Evolutionary conservation across 2,329 filamentous ascomycete genomes (phyloP).

Genomic region (Sclerotiophoma versabilis): DNA sequence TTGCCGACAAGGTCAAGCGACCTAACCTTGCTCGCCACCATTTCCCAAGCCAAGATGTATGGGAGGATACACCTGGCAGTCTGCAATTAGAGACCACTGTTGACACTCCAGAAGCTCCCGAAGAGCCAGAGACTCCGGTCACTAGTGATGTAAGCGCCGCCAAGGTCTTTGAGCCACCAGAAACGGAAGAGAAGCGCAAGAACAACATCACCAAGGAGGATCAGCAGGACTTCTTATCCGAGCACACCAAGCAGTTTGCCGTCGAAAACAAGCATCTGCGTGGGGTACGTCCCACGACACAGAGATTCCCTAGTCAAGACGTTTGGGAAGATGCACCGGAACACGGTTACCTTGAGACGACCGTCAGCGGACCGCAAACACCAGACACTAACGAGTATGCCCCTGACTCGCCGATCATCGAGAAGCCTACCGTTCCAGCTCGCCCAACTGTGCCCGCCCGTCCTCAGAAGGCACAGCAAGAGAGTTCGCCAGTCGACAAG

Average conservation of each 20-base stretch:
- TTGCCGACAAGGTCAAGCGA: slow-evolving; percentile 63
- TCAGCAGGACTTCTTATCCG: slow-evolving; percentile 52
- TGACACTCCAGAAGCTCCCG: slow-evolving; percentile 74
- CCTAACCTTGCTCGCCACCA: slow-evolving; percentile 61
- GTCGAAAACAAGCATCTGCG: slow-evolving; percentile 61
- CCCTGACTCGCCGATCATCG: slow-evolving; percentile 40
- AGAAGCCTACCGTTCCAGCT: slow-evolving; percentile 40
- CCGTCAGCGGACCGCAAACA: slow-evolving; percentile 64
- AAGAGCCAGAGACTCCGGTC: slow-evolving; percentile 53
- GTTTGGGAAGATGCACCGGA: slow-evolving; percentile 95
- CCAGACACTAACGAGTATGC: slow-evolving; percentile 54
- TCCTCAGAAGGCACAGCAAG: slow-evolving; percentile 38
- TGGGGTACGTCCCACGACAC: slow-evolving; percentile 61
- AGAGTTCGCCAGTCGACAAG: slow-evolving; percentile 60
- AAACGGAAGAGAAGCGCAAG: slow-evolving; percentile 59
- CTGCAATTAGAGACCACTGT: slow-evolving; percentile 80
- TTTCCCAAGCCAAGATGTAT: slow-evolving; percentile 95
- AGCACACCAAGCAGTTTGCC: slow-evolving; percentile 64
- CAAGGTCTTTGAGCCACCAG: slow-evolving; percentile 54
- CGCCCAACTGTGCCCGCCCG: slow-evolving; percentile 44
- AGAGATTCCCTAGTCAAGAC: slow-evolving; percentile 87
- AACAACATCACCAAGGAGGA: slow-evolving; percentile 53
- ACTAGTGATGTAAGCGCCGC: slow-evolving; percentile 45
- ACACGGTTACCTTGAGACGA: slow-evolving; percentile 79
- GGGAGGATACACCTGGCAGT: slow-evolving; percentile 94